Conservation (phyloP, 2,329 filamentous ascomycete genomes). For the Cercospora zeae-maydis region DNA sequence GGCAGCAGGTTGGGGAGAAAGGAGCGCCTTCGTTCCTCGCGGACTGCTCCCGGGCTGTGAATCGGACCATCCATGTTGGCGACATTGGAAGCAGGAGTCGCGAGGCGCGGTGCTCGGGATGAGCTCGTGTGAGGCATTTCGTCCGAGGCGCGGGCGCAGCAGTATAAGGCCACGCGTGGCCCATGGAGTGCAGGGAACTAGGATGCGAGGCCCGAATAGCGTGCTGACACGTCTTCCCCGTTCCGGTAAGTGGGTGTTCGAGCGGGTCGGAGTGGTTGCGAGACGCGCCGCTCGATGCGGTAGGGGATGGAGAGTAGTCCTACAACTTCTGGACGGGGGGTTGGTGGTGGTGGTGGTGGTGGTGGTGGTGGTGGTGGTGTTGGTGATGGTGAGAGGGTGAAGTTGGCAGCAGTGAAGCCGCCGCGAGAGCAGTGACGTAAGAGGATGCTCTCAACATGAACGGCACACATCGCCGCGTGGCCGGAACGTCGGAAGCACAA, state of each 20-base stretch:
- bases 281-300: not conserved
- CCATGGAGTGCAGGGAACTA: not conserved
- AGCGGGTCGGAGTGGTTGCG: not conserved
- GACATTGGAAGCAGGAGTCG: not conserved
- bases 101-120: not conserved
- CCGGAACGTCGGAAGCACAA: not conserved
- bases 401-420: not conserved
- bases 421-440: not conserved
- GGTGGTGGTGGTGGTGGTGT: not conserved
- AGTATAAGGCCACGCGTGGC: not conserved
- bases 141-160: not conserved
- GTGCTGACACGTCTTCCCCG: constrained; percentile 4
- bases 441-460: not conserved
- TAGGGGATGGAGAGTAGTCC: not conserved
- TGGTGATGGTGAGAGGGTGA: not conserved
- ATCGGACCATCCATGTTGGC: not conserved
- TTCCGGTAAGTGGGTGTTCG: not conserved
- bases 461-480: not conserved
- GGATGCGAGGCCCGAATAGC: not conserved
- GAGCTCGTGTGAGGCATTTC: not conserved
- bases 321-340: not conserved
- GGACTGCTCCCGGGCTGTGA: not conserved
- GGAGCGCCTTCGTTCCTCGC: constrained; percentile 1
- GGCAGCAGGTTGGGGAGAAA: constrained; percentile 17
- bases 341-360: not conserved